Base-by-base conservation (phyloP, 2,329 filamentous ascomycete genomes). In the Nannizzia gypsea region DNA sequence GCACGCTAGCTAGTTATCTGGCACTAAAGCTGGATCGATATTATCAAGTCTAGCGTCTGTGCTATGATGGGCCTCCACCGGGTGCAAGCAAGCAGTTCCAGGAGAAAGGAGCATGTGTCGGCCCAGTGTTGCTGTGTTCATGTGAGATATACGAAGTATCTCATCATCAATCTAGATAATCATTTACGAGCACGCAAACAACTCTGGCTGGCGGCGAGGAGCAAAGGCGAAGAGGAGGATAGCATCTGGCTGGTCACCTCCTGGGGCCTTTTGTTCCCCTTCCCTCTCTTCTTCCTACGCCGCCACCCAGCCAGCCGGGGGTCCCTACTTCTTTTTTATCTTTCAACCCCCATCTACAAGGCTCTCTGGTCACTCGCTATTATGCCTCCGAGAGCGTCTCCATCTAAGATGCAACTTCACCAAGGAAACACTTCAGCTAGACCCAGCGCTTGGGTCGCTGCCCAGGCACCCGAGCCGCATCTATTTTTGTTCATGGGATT, bases 381-480 rank as follows among this genome's bases (percentile, higher is more conserved):
- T n/a, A n/a, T 26, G 48, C 48, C 48, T 26, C 44, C 44, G 44
- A 42, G 44, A 24, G 26, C 26, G 26, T 34, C 48, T 54, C 28
- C 48, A 34, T 54, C 42, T 34, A 34, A 54, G 48, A 22, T 54
- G 48, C 48, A 31, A 28, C 26, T 34, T 34, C 48, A 24, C 46
- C 46, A 26, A 13, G 48, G 28, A 48, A 48, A 15, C 4, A 17
- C 48, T 17, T 54, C 48, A 54, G 8, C 48, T 20, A 54, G 28
- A 24, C 48, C 48, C 48, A 54, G 48, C 48, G 48, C 48, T 54
- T 54, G 48, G 48, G 48, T 54, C 48, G 48, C 48, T 26, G 44
- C 48, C 28, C 48, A 31, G 48, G 48, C 48, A 54, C 48, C 26
- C 48, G 48, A 54, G 48, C 48, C 48, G 48, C 48, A 54, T 54